Base-by-base conservation (phyloP, 2,329 filamentous ascomycete genomes). In the Exophiala aquamarina region DNA sequence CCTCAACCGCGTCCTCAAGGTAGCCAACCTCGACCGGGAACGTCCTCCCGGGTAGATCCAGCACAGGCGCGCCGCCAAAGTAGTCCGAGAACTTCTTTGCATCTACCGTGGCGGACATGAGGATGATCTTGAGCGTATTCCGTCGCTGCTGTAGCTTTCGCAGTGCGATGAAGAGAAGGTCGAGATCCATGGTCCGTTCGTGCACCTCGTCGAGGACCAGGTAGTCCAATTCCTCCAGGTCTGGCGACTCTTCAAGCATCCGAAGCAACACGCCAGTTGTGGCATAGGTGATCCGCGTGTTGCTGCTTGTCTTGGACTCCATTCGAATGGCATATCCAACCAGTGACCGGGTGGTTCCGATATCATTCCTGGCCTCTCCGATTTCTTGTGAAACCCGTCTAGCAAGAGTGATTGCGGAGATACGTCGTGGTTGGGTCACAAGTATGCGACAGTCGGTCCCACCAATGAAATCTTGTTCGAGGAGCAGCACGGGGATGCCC, bases 41-140 rank as follows among this genome's bases (percentile, higher is more conserved):
- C 0, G 92, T 97, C 37, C 93, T 82, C 1, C 93, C 93, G 2
- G 93, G 93, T 11, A 98, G 89, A 50, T 87, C 90, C 44, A 98
- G 74, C 32, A 97, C 83, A 0, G 92, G 92, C 1, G 92, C 92
- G 45, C 85, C 84, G 34, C 49, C 52, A 2, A 98, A 78, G 63
- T 97, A 98, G 9, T 82, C 81, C 0, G 93, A 96, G 64, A 98
- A 96, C 13, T 85, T 84, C 50, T 92, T 84, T 0, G 93, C 89
- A 66, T 98, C 89, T 6, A 98, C 89, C 1, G 93, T 98, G 9
- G 93, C 93, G 57, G 92, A 97, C 93, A 98, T 98, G 38, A 98
- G 78, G 29, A 98, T 79, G 15, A 98, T 86, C 68, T 95, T 97
- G 41, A 98, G 74, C 55, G 95, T 87, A 51, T 84, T 85, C 44